Evolutionary conservation across 164 flowering plant genomes (phyloP).

Genomic region (Brasenia schreberi): DNA sequence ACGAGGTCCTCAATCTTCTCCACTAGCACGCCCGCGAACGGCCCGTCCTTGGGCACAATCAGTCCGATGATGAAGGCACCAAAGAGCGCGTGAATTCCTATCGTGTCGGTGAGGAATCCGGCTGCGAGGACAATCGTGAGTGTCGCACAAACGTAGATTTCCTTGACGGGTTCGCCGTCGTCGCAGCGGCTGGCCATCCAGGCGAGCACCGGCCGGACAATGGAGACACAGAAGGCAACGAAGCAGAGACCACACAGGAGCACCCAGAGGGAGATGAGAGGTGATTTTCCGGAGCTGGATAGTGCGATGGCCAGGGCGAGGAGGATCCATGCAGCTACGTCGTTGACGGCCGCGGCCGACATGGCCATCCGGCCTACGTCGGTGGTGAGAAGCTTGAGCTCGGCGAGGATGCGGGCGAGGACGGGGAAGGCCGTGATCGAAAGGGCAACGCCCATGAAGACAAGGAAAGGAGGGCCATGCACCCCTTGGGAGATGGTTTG

Average conservation of each 20-base stretch:
- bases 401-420: slow-evolving; percentile 73
- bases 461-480: slow-evolving; percentile 29
- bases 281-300: slow-evolving; percentile 35
- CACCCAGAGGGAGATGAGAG: slow-evolving; percentile 50
- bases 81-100: slow-evolving; percentile 78
- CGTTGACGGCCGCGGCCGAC: slow-evolving; percentile 90
- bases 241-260: slow-evolving; percentile 39
- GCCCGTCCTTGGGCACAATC: slow-evolving; percentile 67
- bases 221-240: slow-evolving; percentile 11
- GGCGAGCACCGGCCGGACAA: slow-evolving; percentile 31
- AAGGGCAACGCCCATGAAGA: slow-evolving; percentile 83
- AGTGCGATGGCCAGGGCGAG: slow-evolving; percentile 72
- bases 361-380: slow-evolving; percentile 71
- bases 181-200: slow-evolving; percentile 41
- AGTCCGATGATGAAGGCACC: slow-evolving; percentile 74
- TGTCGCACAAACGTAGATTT: slow-evolving; percentile 43
- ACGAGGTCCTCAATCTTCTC: slow-evolving; percentile 83
- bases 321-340: slow-evolving; percentile 72
- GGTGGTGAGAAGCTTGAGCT: slow-evolving; percentile 70
- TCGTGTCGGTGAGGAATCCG: slow-evolving; percentile 52
- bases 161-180: slow-evolving; percentile 62
- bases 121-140: slow-evolving; percentile 51
- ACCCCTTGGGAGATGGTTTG: slow-evolving; percentile 46
- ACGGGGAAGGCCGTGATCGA: slow-evolving; percentile 86
- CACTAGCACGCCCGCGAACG: slow-evolving; percentile 47